Conservation (phyloP, 805 yeast species). For the Candida orba region DNA sequence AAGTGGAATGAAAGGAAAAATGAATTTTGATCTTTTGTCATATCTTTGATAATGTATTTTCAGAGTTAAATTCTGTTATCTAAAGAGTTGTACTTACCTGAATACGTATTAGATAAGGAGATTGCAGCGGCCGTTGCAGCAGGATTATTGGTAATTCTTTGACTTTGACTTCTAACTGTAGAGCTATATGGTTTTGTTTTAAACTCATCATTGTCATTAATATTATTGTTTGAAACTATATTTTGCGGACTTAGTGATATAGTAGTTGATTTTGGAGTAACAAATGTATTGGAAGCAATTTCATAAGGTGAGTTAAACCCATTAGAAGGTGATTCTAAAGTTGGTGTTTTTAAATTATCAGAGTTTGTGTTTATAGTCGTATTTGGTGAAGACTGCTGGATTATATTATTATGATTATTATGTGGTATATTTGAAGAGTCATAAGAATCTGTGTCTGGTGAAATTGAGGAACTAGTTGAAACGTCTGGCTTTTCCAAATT, state of each 20-base stretch:
- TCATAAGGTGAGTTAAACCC: slow-evolving; percentile 68
- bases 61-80: slow-evolving; percentile 1
- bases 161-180: slow-evolving; percentile 1
- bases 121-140: slow-evolving; percentile 1
- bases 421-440: slow-evolving; percentile 11
- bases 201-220: slow-evolving; percentile 12
- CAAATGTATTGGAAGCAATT: slow-evolving; percentile 50
- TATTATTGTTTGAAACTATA: slow-evolving; percentile 8
- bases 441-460: slow-evolving; percentile 25
- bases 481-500: slow-evolving; percentile 22
- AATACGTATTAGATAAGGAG: not conserved
- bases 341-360: slow-evolving; percentile 23
- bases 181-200: slow-evolving; percentile 19
- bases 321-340: slow-evolving; percentile 17
- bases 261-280: slow-evolving; percentile 42
- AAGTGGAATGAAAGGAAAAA: no score
- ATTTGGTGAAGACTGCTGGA: slow-evolving; percentile 22
- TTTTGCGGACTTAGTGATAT: no score
- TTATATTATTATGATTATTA: slow-evolving; percentile 7
- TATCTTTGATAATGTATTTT: not conserved
- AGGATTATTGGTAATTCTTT: not conserved
- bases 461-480: slow-evolving; percentile 27
- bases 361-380: slow-evolving; percentile 33
- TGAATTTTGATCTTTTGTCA: no score
- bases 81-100: not conserved